These are phyloP conservation scores for Geotrichum klebahnii DNA, from an alignment of 1,139 yeast genomes.

Conservation along the genomic window DNA sequence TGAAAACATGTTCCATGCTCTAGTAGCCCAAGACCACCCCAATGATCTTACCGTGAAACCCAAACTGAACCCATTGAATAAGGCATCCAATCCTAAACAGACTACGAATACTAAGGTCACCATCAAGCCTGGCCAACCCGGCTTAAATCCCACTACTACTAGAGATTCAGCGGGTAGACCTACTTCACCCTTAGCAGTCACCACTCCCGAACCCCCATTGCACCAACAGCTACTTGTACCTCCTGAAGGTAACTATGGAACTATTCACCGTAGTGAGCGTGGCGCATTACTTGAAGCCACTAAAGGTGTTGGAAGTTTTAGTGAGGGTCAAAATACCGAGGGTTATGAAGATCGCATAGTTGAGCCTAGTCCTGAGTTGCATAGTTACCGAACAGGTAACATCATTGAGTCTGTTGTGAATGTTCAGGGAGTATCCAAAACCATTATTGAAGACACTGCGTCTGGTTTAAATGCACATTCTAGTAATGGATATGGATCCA, in stretches of 20 bases:
- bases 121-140: slow-evolving; percentile 35
- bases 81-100: slow-evolving; percentile 76
- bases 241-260: slow-evolving; percentile 33
- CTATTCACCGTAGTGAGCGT: slow-evolving; percentile 49
- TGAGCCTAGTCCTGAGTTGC: slow-evolving; percentile 28
- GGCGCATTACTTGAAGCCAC: slow-evolving; percentile 43
- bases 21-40: slow-evolving; percentile 18
- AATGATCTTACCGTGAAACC: slow-evolving; percentile 21
- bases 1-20: slow-evolving; percentile 28
- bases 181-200: neutral
- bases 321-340: neutral
- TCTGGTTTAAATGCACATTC: slow-evolving; percentile 1
- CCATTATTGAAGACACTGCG: slow-evolving; percentile 61
- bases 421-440: slow-evolving; percentile 80
- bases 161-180: neutral
- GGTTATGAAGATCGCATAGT: slow-evolving; percentile 14
- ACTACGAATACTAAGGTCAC: slow-evolving; percentile 56
- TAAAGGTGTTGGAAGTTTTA: neutral
- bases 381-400: slow-evolving; percentile 52
- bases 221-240: slow-evolving; percentile 11
- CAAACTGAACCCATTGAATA: slow-evolving; percentile 48
- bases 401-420: slow-evolving; percentile 80
- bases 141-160: neutral
- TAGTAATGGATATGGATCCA: neutral
- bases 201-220: neutral